Evolutionary conservation across 345 rosid species (phyloP).

Genomic region (Salix brachista): DNA sequence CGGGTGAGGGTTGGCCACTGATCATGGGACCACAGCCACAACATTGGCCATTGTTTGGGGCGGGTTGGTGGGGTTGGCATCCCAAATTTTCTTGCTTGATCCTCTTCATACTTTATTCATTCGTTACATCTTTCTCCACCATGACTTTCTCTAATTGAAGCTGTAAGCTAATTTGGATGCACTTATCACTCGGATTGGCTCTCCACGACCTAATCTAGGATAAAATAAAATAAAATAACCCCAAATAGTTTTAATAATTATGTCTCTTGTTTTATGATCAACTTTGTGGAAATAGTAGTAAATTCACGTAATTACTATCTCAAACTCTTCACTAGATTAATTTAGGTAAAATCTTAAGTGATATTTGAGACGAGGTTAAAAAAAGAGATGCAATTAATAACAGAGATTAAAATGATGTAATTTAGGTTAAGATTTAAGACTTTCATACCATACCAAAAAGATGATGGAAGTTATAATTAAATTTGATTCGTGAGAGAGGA

Average conservation of each 20-base stretch:
- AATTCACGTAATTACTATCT: not conserved
- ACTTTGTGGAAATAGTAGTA: not conserved
- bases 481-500: too few relatives aligned
- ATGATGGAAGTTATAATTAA: too few relatives aligned
- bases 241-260: not conserved
- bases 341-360: too few relatives aligned
- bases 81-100: constrained; percentile 27
- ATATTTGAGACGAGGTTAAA: too few relatives aligned
- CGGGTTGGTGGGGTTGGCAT: constrained; percentile 56
- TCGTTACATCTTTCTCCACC: not conserved
- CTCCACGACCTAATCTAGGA: not conserved
- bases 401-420: too few relatives aligned
- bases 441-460: too few relatives aligned
- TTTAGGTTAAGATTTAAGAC: too few relatives aligned
- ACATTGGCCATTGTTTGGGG: not conserved
- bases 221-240: not conserved
- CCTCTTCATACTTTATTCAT: not conserved
- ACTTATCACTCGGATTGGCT: not conserved
- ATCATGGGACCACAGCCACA: constrained; percentile 26
- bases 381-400: too few relatives aligned
- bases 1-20: constrained; percentile 51
- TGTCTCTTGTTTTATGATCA: not conserved
- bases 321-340: not conserved
- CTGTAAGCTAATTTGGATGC: not conserved
- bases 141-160: not conserved